Evolutionary conservation across 2,329 filamentous ascomycete species (phyloP).

Genomic region (Fusarium heterosporum): DNA sequence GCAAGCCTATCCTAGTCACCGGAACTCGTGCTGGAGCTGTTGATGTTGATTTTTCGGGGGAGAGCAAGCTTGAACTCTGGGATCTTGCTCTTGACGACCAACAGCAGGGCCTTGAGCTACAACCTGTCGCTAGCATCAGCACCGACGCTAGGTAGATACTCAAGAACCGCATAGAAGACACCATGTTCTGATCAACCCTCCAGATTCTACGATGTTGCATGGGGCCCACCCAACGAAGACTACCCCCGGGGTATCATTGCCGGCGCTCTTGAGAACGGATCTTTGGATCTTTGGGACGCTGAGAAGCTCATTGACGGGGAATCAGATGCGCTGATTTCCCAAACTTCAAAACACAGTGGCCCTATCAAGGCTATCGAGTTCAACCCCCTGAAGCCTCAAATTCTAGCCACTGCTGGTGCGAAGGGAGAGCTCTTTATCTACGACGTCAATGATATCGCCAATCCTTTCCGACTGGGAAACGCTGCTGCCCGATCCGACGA

Average conservation of each 20-base stretch:
- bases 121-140: conserved; percentile 83
- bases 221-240: conserved; percentile 84
- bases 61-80: conserved; percentile 97
- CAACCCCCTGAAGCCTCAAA: conserved; percentile 91
- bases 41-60: conserved; percentile 96
- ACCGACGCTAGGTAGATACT: conserved; percentile 84
- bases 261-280: conserved; percentile 93
- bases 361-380: conserved; percentile 96
- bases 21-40: conserved; percentile 96
- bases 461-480: conserved; percentile 89
- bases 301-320: conserved; percentile 70
- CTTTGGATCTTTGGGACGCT: conserved; percentile 93
- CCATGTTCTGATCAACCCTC: conserved; percentile 28
- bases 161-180: conserved; percentile 19
- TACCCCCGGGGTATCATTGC: conserved; percentile 90
- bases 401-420: conserved; percentile 90
- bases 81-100: conserved; percentile 85
- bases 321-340: conserved; percentile 82
- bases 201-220: conserved; percentile 97
- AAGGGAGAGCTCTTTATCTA: conserved; percentile 98
- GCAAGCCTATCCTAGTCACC: conserved; percentile 86
- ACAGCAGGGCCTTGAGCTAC: conserved; percentile 82
- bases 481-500: conserved; percentile 91
- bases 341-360: conserved; percentile 89
- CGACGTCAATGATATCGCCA: conserved; percentile 89